Percentiles rank a stretch among this genome's conserved stretches.
Evolutionary conservation across 768 basidiomycete genomes (phyloP).

Genomic region (Lactarius hatsudake): DNA sequence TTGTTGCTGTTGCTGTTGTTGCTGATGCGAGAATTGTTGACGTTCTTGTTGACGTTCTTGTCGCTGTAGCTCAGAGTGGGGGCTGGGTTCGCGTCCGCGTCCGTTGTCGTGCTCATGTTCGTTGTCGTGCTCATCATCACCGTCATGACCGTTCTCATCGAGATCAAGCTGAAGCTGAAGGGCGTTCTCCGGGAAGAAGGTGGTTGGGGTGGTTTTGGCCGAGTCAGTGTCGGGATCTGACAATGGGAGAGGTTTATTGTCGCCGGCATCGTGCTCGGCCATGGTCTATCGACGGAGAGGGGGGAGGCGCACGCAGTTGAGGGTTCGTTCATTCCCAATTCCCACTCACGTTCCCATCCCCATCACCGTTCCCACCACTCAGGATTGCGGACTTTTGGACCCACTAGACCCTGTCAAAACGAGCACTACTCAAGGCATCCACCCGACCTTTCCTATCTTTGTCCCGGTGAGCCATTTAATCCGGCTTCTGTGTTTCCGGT

Average conservation of each 20-base stretch:
- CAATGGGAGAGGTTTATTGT: neutral
- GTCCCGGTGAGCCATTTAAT: neutral
- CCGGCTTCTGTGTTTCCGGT: neutral
- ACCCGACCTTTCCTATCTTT: neutral
- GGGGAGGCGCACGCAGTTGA: neutral
- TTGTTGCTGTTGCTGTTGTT: neutral
- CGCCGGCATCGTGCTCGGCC: neutral
- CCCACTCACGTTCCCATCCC: neutral
- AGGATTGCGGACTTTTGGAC: neutral
- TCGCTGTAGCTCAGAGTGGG: neutral
- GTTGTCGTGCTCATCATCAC: conserved; percentile 19
- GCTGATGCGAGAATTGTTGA: neutral
- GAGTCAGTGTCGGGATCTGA: neutral
- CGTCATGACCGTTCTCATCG: conserved; percentile 13
- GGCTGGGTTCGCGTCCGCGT: neutral
- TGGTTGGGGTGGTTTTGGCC: neutral
- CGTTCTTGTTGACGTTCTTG: neutral
- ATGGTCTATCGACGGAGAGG: conserved; percentile 3
- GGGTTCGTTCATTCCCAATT: neutral
- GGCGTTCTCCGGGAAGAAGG: neutral
- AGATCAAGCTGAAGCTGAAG: neutral
- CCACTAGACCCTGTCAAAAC: neutral
- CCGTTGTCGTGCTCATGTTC: neutral
- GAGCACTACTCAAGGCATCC: neutral
- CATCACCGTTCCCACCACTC: neutral